phyloP scores from a whole-genome alignment of 1,284 basidiomycete species.

The Pterula multifida region DNA sequence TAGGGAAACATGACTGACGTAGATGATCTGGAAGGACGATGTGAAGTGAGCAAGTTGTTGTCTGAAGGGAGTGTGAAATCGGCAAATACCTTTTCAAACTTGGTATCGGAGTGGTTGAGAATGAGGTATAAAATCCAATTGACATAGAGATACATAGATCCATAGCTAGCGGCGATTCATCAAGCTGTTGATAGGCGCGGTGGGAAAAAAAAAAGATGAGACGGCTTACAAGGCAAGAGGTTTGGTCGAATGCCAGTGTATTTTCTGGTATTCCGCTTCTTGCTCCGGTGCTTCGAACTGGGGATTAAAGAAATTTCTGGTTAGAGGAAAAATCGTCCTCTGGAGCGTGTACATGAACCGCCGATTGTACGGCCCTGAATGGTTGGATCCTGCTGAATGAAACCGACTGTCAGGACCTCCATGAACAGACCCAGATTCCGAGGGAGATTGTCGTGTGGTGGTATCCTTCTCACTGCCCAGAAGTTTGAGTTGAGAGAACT shows the following conservation, averaged over 20 bases:
- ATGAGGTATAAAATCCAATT: conserved; percentile 18
- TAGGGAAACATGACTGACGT: conserved; percentile 6
- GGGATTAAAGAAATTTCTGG: conserved; percentile 14
- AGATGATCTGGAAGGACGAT: conserved; percentile 10
- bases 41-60: background rate
- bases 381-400: background rate
- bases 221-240: conserved; percentile 14
- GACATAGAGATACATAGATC: conserved; percentile 12
- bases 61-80: background rate
- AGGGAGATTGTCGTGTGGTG: conserved; percentile 8
- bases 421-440: conserved; percentile 5
- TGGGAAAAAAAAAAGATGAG: background rate
- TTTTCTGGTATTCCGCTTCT: conserved; percentile 13
- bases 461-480: conserved; percentile 4
- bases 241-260: conserved; percentile 17
- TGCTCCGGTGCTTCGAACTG: conserved; percentile 12
- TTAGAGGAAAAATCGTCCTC: conserved; percentile 8
- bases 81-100: conserved; percentile 7
- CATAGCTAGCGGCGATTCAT: conserved; percentile 9
- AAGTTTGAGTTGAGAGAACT: conserved; percentile 2
- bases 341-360: conserved; percentile 9
- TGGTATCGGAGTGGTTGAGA: conserved; percentile 14
- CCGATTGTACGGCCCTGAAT: conserved; percentile 5
- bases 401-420: background rate
- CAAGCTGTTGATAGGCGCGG: background rate